phyloP scores from a whole-genome alignment of 768 basidiomycete species.

The Antrodiella citrinella region DNA sequence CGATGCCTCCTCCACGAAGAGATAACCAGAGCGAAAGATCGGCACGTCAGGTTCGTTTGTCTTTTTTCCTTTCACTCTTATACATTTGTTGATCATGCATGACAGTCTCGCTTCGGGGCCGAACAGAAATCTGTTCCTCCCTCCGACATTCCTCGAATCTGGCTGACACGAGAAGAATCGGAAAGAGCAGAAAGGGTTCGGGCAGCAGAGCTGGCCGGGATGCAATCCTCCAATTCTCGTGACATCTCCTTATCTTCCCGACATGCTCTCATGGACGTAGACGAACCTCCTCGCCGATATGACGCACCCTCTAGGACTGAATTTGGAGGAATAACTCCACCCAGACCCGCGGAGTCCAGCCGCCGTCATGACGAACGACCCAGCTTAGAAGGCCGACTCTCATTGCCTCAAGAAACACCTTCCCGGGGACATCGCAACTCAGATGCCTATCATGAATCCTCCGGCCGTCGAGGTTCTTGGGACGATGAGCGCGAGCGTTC shows the following conservation, averaged over 20 bases:
- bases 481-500: too few relatives aligned
- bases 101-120: constrained; percentile 14
- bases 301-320: neutral
- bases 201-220: neutral
- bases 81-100: neutral
- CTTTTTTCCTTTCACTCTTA: too few relatives aligned
- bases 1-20: neutral
- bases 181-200: neutral
- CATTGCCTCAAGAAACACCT: neutral
- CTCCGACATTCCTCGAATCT: constrained; percentile 10
- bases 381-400: constrained; percentile 4
- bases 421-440: too few relatives aligned
- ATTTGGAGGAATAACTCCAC: neutral
- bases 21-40: neutral
- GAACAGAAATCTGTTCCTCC: neutral
- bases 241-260: neutral
- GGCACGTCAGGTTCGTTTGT: constrained; percentile 3
- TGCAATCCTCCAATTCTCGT: neutral
- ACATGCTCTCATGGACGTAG: neutral
- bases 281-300: neutral
- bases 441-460: too few relatives aligned
- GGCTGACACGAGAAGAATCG: constrained; percentile 18
- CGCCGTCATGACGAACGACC: neutral
- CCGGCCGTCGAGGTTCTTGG: too few relatives aligned
- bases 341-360: neutral